Percentiles rank a stretch among this genome's conserved stretches.
These are phyloP conservation scores for Naganishia randhawae DNA, from an alignment of 768 basidiomycete genomes.

Conservation along the genomic window DNA sequence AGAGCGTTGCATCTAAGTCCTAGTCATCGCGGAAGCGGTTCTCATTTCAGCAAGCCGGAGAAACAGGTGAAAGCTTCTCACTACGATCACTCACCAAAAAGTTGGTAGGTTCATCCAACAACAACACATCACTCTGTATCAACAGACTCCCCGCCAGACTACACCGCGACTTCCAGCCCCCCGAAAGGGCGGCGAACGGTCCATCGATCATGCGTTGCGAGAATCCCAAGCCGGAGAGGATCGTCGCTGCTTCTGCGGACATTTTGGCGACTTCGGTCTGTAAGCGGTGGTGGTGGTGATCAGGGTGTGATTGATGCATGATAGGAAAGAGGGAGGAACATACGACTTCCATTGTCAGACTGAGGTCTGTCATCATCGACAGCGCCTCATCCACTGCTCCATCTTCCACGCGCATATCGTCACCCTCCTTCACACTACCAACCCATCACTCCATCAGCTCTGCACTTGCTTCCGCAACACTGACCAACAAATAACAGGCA, in stretches of 20 bases:
- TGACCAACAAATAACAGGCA: neutral
- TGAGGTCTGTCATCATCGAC: slow-evolving; percentile 38
- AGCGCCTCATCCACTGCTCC: slow-evolving; percentile 33
- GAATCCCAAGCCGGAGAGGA: slow-evolving; percentile 65
- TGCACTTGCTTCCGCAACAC: neutral
- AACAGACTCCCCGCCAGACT: slow-evolving; percentile 62
- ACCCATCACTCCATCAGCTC: neutral
- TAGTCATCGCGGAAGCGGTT: slow-evolving; percentile 18
- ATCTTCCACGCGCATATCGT: neutral
- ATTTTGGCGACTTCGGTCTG: slow-evolving; percentile 43
- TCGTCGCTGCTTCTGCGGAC: slow-evolving; percentile 54
- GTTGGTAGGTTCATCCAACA: slow-evolving; percentile 59
- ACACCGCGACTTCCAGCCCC: slow-evolving; percentile 65
- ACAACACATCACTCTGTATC: slow-evolving; percentile 59
- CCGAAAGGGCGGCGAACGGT: slow-evolving; percentile 57
- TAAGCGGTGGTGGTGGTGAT: neutral
- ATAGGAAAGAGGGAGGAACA: slow-evolving; percentile 16
- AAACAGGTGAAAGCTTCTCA: slow-evolving; percentile 39
- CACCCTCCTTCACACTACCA: neutral
- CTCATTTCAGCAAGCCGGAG: neutral
- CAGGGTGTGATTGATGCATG: neutral
- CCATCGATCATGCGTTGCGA: slow-evolving; percentile 48
- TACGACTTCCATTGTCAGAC: slow-evolving; percentile 44
- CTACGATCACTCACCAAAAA: slow-evolving; percentile 58
- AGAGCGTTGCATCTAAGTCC: slow-evolving; percentile 40